Conservation (phyloP, 2,329 filamentous ascomycete genomes). For the Raffaelea ambrosiae region DNA sequence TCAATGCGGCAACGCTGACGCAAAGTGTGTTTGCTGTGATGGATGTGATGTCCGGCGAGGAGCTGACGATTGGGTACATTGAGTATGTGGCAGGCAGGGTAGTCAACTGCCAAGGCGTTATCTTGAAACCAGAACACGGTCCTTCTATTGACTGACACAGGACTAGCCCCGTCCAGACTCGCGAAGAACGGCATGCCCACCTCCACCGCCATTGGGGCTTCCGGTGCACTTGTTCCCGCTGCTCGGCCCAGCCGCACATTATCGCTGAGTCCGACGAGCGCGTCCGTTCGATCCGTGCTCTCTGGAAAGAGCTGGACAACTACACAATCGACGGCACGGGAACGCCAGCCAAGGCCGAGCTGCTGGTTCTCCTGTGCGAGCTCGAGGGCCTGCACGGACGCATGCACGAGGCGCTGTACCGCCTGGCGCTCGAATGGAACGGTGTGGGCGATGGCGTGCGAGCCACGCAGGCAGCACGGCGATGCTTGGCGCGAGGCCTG, state of each 20-base stretch:
- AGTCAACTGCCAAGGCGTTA: too few relatives aligned
- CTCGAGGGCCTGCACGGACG: slow-evolving; percentile 23
- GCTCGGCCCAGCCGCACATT: slow-evolving; percentile 18
- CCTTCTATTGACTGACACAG: too few relatives aligned
- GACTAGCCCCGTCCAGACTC: slow-evolving; percentile 22
- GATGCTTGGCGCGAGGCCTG: slow-evolving; percentile 15
- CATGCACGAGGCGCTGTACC: slow-evolving; percentile 27
- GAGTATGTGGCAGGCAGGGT: slow-evolving; percentile 18
- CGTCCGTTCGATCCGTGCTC: slow-evolving; percentile 20
- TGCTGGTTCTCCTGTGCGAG: slow-evolving; percentile 26
- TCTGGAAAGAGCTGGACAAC: slow-evolving; percentile 25
- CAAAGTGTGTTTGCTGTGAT: slow-evolving; percentile 27
- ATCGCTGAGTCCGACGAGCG: slow-evolving; percentile 24
- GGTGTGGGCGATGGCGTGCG: slow-evolving; percentile 21
- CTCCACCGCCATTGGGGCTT: slow-evolving; percentile 29
- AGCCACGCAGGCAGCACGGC: slow-evolving; percentile 23
- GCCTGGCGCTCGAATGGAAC: slow-evolving; percentile 30
- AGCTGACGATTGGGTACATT: slow-evolving; percentile 32
- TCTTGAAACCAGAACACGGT: too few relatives aligned
- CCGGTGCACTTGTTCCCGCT: slow-evolving; percentile 26
- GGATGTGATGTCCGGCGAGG: slow-evolving; percentile 28
- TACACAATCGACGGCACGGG: slow-evolving; percentile 19
- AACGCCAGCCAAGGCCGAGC: slow-evolving; percentile 25
- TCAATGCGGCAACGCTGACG: slow-evolving; percentile 24
- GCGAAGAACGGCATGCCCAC: slow-evolving; percentile 18